These are phyloP conservation scores for Hyaloscypha bicolor DNA, from an alignment of 495 filamentous ascomycete genomes.

Conservation along the genomic window DNA sequence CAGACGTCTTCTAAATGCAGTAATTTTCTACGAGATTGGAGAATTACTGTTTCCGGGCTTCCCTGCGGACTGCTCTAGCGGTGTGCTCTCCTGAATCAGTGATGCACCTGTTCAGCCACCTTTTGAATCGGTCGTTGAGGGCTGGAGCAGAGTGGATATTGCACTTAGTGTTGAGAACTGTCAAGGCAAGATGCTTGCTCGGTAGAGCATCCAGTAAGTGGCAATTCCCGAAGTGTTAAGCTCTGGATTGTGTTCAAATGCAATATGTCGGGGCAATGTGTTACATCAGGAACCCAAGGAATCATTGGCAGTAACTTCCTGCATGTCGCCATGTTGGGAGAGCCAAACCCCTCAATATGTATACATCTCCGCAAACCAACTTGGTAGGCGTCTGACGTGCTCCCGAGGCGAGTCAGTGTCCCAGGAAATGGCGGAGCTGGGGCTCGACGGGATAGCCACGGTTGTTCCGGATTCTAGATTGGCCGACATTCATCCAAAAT, in stretches of 20 bases:
- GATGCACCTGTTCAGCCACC: not conserved
- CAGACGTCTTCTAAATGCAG: no score
- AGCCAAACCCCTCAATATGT: not conserved
- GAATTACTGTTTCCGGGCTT: not conserved
- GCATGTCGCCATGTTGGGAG: not conserved
- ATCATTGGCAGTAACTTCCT: not conserved
- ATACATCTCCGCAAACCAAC: not conserved
- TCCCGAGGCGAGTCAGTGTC: not conserved
- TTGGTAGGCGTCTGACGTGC: not conserved
- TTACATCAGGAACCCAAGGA: not conserved
- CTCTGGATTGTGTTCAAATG: not conserved
- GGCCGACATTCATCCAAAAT: not conserved
- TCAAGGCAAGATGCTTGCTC: not conserved
- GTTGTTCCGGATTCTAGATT: not conserved
- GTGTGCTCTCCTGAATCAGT: not conserved
- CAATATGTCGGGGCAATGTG: not conserved
- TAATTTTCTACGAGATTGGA: not conserved
- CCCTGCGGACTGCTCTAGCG: not conserved
- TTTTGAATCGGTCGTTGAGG: not conserved
- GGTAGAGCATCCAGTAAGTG: not conserved
- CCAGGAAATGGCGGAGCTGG: not conserved
- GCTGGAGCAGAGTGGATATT: not conserved
- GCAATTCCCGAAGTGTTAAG: not conserved
- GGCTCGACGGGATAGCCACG: not conserved
- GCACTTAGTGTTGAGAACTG: not conserved